Evolutionary conservation across 345 rosid species (phyloP), one percentile per base, ranked within the genome.

Genomic region (Salix suchowensis): DNA sequence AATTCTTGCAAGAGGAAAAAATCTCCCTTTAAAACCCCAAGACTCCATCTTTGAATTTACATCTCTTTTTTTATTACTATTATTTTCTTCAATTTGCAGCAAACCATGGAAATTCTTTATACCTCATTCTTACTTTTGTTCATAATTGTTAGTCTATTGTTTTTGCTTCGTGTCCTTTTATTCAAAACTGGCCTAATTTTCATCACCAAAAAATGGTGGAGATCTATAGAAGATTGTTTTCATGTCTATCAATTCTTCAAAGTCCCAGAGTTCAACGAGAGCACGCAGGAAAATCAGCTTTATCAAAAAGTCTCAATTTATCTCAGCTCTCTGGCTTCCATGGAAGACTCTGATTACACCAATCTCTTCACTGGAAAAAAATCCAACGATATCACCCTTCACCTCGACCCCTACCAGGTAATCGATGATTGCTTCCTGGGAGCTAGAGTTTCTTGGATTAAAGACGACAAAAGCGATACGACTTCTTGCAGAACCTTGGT

Each of bases 331-430:
- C 82, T 96, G 12, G 78, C 92, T 14, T 86, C 94, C 0, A 78
- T 93, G 12, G 96, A 92, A 81, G 88, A 95, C 65, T 90, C 97
- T 0, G 92, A 93, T 83, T 93, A 84, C 82, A 89, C 94, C 67
- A 93, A 95, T 61, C 94, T 95, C 74, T 85, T 95, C 84, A 67
- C 97, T 62, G 96, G 92, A 0, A 88, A 89, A 68, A 89, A 84
- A 23, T 54, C 88, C 4, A 83, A 86, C 73, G 96, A 91, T 9
- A 88, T 95, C 75, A 46, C 91, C 74, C 91, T 93, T 79, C 88
- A 87, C 4, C 86, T 91, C 75, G 90, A 88, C 72, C 87, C 86
- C 8, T 85, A 86, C 68, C 98, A 96, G 79, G 73, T 82, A 61
- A 82, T 96, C 24, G 83, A 85, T 6, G 99, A 96, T 77, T 67